Conservation (phyloP, 2,329 filamentous ascomycete species). For the Sporothrix mexicana region DNA sequence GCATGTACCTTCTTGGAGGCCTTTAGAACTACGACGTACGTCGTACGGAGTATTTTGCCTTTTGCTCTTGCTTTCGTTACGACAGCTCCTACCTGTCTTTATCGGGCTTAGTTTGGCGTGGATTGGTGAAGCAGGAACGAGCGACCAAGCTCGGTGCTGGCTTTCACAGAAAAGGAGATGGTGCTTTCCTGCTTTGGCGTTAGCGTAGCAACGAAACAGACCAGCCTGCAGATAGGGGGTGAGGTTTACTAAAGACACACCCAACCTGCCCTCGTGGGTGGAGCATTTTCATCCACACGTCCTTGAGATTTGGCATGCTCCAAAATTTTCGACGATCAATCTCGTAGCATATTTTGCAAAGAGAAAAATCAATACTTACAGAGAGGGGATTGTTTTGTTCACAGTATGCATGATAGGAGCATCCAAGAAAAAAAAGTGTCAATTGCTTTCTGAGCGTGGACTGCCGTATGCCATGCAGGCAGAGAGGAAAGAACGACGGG, state of each 20-base stretch:
- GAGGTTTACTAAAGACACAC: conserved; percentile 3
- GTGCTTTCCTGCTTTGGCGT: conserved; percentile 21
- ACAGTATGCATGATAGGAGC: too few relatives aligned
- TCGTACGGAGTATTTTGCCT: too few relatives aligned
- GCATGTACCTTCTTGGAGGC: background rate
- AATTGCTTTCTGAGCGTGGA: too few relatives aligned
- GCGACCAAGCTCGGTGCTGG: background rate
- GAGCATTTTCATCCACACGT: background rate
- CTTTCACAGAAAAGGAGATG: conserved; percentile 3
- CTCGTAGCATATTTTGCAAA: conserved; percentile 3
- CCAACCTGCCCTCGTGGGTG: background rate
- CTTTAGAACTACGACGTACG: background rate
- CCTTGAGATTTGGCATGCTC: conserved; percentile 1
- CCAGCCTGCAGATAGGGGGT: conserved; percentile 10
- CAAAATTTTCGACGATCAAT: conserved; percentile 11
- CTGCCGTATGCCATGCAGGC: too few relatives aligned
- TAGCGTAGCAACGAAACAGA: conserved; percentile 30
- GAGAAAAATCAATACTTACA: background rate
- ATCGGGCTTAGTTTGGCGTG: background rate
- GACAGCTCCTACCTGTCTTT: background rate
- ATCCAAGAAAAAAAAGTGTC: too few relatives aligned
- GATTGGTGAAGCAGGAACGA: conserved; percentile 20
- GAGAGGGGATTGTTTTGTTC: background rate
- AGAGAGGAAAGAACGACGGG: background rate
- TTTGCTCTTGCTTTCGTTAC: background rate